Percentiles rank a stretch among this genome's conserved stretches.
Conservation (phyloP, 805 yeast genomes). For the Kazachstania viticola region DNA sequence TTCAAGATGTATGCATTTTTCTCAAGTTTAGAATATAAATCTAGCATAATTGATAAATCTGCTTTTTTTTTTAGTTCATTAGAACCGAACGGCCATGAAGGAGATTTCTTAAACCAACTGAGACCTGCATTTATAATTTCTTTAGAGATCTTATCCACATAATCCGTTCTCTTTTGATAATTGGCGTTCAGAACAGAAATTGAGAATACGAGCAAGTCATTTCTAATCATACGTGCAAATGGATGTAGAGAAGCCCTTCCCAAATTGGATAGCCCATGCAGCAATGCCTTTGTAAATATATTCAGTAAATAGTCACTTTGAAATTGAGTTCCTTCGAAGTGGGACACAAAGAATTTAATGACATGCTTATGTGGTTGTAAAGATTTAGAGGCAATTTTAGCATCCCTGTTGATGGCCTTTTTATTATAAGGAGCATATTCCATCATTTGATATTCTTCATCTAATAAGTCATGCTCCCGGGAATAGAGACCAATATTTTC, state of each 20-base stretch:
- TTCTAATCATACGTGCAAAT: conserved; percentile 60
- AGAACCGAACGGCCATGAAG: conserved; percentile 75
- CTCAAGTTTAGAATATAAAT: conserved; percentile 29
- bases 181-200: conserved; percentile 53
- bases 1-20: conserved; percentile 11
- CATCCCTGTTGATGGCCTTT: conserved; percentile 39
- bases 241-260: conserved; percentile 69
- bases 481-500: conserved; percentile 55
- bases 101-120: conserved; percentile 61
- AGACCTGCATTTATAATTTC: conserved; percentile 54
- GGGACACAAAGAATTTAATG: conserved; percentile 57
- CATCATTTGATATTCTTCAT: conserved; percentile 64
- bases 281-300: conserved; percentile 50
- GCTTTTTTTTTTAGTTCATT: conserved; percentile 60
- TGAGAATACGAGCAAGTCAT: conserved; percentile 60
- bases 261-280: conserved; percentile 42
- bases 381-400: conserved; percentile 36
- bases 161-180: conserved; percentile 35
- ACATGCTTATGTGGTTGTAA: conserved; percentile 61
- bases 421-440: conserved; percentile 81
- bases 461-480: conserved; percentile 37
- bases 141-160: conserved; percentile 31
- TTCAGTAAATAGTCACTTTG: conserved; percentile 61
- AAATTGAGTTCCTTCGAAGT: conserved; percentile 66
- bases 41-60: conserved; percentile 49